These are phyloP conservation scores for Oryza meyeriana DNA, from an alignment of 176 grass and related monocot species.

Conservation along the genomic window DNA sequence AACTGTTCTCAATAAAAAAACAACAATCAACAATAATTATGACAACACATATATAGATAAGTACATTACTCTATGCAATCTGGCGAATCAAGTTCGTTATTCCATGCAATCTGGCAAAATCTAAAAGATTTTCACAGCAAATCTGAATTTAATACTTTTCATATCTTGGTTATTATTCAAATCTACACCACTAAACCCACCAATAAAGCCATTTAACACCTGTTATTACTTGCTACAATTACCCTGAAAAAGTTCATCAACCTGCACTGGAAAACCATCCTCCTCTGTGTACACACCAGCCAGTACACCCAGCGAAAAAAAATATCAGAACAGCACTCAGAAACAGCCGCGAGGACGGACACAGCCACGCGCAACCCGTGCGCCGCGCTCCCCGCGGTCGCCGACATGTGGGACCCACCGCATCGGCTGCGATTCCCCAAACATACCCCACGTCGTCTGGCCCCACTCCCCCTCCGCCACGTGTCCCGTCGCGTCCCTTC, in stretches of 20 bases:
- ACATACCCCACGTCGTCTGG: neutral
- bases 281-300: neutral
- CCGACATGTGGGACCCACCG: neutral
- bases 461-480: neutral
- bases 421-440: neutral
- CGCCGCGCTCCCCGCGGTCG: constrained; percentile 17
- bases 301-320: neutral
- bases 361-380: neutral
- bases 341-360: neutral
- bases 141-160: neutral
- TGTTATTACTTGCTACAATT: neutral
- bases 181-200: neutral
- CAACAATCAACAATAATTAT: too few species aligned
- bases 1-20: too few species aligned
- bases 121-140: neutral
- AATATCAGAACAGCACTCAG: neutral
- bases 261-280: neutral
- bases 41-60: too few species aligned
- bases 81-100: neutral
- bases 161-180: neutral
- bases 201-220: neutral
- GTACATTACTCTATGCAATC: too few species aligned
- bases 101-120: neutral
- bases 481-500: constrained; percentile 9
- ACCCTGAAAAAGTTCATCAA: neutral